Evolutionary conservation across 805 yeast genomes (phyloP).

Genomic region (Candida berthetii): DNA sequence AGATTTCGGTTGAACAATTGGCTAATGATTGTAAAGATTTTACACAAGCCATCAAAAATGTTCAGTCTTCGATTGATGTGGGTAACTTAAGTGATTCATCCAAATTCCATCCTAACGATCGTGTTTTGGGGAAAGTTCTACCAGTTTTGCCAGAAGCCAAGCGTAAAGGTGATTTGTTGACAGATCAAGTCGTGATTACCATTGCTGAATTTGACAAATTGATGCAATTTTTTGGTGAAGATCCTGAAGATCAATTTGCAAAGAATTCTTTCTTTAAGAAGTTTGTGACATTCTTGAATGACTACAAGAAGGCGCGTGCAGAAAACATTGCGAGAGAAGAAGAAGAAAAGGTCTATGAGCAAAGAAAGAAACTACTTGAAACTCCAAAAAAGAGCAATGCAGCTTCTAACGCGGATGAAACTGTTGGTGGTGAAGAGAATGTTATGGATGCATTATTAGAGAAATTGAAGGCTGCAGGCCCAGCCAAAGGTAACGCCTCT

Average conservation of each 20-base stretch:
- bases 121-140: conserved; percentile 44
- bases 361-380: conserved; percentile 52
- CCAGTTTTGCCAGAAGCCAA: conserved; percentile 51
- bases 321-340: conserved; percentile 68
- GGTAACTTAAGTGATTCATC: conserved; percentile 63
- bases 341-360: conserved; percentile 57
- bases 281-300: conserved; percentile 52
- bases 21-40: conserved; percentile 54
- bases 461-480: conserved; percentile 81
- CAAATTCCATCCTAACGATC: conserved; percentile 62
- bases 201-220: conserved; percentile 46
- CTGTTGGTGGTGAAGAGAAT: conserved; percentile 29
- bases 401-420: conserved; percentile 23
- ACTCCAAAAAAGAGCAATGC: conserved; percentile 17
- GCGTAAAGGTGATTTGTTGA: conserved; percentile 41
- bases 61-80: conserved; percentile 45
- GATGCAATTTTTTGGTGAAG: conserved; percentile 72
- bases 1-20: conserved; percentile 57
- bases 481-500: conserved; percentile 67
- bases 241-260: conserved; percentile 42
- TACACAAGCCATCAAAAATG: conserved; percentile 40
- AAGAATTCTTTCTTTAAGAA: conserved; percentile 57
- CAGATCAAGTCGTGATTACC: conserved; percentile 44
- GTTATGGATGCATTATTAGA: conserved; percentile 86
- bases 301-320: conserved; percentile 56